These are phyloP conservation scores for Adansonia gregorii DNA, from an alignment of 441 rosid genomes.

Conservation along the genomic window DNA sequence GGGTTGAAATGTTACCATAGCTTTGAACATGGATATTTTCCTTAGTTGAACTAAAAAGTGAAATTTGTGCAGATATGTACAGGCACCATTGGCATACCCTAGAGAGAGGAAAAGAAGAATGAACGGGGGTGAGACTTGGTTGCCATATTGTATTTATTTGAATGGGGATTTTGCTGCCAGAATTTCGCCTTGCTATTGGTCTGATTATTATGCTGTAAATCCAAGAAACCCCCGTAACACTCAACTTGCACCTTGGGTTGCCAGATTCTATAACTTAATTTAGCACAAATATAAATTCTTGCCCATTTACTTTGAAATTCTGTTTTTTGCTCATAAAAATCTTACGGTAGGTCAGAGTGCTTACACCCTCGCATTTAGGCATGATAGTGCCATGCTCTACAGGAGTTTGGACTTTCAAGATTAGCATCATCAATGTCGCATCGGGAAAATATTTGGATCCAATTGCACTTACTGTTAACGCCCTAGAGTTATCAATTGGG, in stretches of 20 bases:
- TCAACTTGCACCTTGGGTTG: slow-evolving; percentile 72
- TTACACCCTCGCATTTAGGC: not conserved
- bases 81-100: slow-evolving; percentile 73
- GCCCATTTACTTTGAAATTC: not conserved
- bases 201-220: slow-evolving; percentile 59
- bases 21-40: not conserved
- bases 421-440: too few species aligned
- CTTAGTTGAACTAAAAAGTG: not conserved
- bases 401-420: not conserved
- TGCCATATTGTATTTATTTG: slow-evolving; percentile 57
- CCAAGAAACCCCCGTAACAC: slow-evolving; percentile 51
- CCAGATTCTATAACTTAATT: slow-evolving; percentile 43
- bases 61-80: slow-evolving; percentile 48
- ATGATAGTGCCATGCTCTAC: not conserved
- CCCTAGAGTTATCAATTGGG: too few species aligned
- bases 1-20: not conserved
- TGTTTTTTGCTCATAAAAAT: not conserved
- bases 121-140: slow-evolving; percentile 67
- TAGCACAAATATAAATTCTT: not conserved
- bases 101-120: slow-evolving; percentile 62
- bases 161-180: slow-evolving; percentile 43
- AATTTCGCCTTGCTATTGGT: slow-evolving; percentile 59
- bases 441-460: too few species aligned
- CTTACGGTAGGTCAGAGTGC: not conserved
- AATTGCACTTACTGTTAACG: too few species aligned